Base-by-base conservation (phyloP, 805 yeast genomes). In the Myxozyma nipponensis region DNA sequence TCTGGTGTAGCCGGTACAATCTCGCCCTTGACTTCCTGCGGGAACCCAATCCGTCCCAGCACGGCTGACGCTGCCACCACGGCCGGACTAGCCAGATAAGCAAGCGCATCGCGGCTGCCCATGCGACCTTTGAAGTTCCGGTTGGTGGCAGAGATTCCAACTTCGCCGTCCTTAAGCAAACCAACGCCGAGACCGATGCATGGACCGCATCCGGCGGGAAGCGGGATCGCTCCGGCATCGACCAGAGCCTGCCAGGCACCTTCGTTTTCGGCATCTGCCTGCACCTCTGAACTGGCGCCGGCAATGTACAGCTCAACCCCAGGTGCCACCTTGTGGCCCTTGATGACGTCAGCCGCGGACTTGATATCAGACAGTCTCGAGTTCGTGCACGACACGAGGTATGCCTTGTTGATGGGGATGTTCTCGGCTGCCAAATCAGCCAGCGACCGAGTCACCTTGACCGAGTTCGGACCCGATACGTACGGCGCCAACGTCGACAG, bases 191-290 rank as follows among this genome's bases (percentile, higher is more conserved):
- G 75, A 34, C 99, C 99, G 65, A 93, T 93, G 74, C 99, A 93
- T 22, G 99, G 99, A 41, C 99, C 99, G 73, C 99, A 93, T 21
- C 99, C 99, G 15, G 98, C 95, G 19, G 98, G 98, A 61, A 93
- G 78, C 32, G 96, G 87, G 62, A 73, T 86, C 52, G 96, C 95
- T 46, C 99, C 99, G 7, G 98, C 96, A 49, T 83, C 91, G 42
- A 93, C 63, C 51, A 93, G 76, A 19, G 80, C 81, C 62, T 89
- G 77, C 98, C 99, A 95, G 15, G 95, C 95, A 49, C 99, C 98
- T 39, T 71, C 73, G 32, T 80, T 78, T 71, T 86, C 95, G 41
- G 98, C 98, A 61, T 90, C 96, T 61, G 78, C 77, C 72, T 91
- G 96, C 35, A 93, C 97, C 62, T 82, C 82, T 2, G 95, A 83